Conservation (phyloP, 257 asterid genomes). For the Voacanga thouarsii region DNA sequence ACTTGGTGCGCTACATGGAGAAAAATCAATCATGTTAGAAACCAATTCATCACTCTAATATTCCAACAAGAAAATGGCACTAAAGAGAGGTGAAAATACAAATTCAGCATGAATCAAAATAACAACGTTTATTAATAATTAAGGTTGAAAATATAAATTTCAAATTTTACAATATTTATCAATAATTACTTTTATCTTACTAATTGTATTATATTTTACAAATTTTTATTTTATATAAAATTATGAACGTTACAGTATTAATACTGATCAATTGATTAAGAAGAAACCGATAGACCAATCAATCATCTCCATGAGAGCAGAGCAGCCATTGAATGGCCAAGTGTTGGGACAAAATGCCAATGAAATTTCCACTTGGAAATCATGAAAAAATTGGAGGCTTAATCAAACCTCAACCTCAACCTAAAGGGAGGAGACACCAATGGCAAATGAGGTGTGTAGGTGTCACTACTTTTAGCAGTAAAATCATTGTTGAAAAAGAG, state of each 20-base stretch:
- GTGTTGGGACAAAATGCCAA: conserved; percentile 17
- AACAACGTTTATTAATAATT: too few species aligned
- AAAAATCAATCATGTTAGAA: neutral
- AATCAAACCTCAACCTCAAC: neutral
- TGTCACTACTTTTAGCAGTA: conserved; percentile 66
- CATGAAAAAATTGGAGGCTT: conserved; percentile 8
- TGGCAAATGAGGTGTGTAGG: conserved; percentile 33
- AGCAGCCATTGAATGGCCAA: conserved; percentile 15
- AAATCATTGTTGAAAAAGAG: conserved; percentile 57
- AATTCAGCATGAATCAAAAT: too few species aligned
- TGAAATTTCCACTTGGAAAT: conserved; percentile 31
- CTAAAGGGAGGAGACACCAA: conserved; percentile 17
- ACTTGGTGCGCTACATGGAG: conserved; percentile 25
- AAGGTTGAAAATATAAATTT: too few species aligned
- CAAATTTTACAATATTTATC: too few species aligned
- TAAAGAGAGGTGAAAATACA: too few species aligned
- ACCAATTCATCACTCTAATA: too few species aligned
- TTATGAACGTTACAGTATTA: neutral
- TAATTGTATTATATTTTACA: too few species aligned
- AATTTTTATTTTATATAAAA: neutral
- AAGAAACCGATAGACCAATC: conserved; percentile 3
- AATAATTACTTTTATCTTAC: too few species aligned
- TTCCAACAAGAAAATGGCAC: too few species aligned
- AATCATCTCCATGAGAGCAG: conserved; percentile 6
- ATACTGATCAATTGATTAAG: neutral